Evolutionary conservation across 2,329 filamentous ascomycete genomes (phyloP).

Genomic region (Phialocephala subalpina): DNA sequence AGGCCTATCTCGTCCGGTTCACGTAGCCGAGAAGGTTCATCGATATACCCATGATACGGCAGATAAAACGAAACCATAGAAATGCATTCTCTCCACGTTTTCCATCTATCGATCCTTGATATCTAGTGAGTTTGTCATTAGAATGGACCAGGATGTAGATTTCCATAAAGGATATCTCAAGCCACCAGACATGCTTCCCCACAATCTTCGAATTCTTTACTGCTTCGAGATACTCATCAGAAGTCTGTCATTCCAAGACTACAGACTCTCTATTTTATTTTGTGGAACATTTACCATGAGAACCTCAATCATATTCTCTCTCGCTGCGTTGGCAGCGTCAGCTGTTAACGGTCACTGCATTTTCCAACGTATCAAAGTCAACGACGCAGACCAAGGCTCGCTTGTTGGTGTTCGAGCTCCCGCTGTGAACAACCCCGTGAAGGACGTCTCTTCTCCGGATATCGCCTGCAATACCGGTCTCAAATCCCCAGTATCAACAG

Average conservation of each 20-base stretch:
- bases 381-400: conserved; percentile 57
- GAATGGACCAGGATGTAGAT: conserved; percentile 4
- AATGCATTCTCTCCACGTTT: conserved; percentile 15
- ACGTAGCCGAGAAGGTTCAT: conserved; percentile 14
- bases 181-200: conserved; percentile 11
- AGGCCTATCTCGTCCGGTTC: conserved; percentile 17
- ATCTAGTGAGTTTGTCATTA: conserved; percentile 9
- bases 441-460: conserved; percentile 53
- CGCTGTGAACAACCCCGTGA: conserved; percentile 57
- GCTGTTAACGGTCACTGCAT: conserved; percentile 49
- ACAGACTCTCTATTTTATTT: not conserved
- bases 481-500: conserved; percentile 46
- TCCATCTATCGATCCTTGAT: conserved; percentile 27
- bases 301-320: conserved; percentile 18
- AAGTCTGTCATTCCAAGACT: not conserved
- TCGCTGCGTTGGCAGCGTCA: conserved; percentile 22
- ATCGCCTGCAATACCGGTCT: conserved; percentile 57
- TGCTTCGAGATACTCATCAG: not conserved
- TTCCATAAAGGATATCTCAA: conserved; percentile 19
- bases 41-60: conserved; percentile 19
- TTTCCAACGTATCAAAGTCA: conserved; percentile 56
- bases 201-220: conserved; percentile 2
- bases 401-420: conserved; percentile 58
- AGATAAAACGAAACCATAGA: conserved; percentile 16
- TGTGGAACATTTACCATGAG: conserved; percentile 11